Percentiles rank a stretch among this genome's conserved stretches.
phyloP scores from a whole-genome alignment of 2,329 filamentous ascomycete species.

The Drechslera avenae region DNA sequence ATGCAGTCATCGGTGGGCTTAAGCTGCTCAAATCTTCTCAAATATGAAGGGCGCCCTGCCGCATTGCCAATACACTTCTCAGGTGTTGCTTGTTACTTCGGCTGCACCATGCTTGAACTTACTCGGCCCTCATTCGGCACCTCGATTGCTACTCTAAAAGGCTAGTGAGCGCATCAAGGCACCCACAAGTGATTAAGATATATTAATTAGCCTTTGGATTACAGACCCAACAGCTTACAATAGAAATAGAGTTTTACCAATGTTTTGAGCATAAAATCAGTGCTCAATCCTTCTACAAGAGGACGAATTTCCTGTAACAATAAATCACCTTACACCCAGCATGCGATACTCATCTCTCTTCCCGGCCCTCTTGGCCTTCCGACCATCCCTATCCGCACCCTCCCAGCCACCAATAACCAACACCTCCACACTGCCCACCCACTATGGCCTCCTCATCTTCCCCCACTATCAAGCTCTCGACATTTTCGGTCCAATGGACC shows the following conservation, averaged over 20 bases:
- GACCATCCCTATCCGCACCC: neutral
- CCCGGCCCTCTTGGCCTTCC: conserved; percentile 9
- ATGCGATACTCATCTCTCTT: conserved; percentile 19
- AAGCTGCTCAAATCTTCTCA: conserved; percentile 11
- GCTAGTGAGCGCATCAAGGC: no score
- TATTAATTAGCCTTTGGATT: no score
- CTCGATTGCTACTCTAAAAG: no score
- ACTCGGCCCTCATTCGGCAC: no score
- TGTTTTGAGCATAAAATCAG: no score
- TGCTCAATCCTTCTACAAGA: no score
- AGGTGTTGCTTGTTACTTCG: no score
- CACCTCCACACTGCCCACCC: conserved; percentile 28
- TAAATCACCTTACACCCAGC: neutral
- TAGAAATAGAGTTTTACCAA: no score
- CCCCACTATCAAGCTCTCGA: conserved; percentile 40
- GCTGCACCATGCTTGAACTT: no score
- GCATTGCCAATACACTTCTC: neutral
- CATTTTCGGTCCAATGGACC: conserved; percentile 54
- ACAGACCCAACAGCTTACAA: no score
- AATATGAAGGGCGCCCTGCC: neutral
- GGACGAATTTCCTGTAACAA: neutral
- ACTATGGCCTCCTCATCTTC: conserved; percentile 32
- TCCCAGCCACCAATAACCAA: conserved; percentile 26
- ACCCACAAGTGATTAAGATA: no score
- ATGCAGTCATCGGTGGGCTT: no score